A percentile compares a stretch with the other conserved stretches of the same genome.
These are phyloP conservation scores for Geotrichum fermentans DNA, from an alignment of 1,139 yeast genomes.

Conservation along the genomic window DNA sequence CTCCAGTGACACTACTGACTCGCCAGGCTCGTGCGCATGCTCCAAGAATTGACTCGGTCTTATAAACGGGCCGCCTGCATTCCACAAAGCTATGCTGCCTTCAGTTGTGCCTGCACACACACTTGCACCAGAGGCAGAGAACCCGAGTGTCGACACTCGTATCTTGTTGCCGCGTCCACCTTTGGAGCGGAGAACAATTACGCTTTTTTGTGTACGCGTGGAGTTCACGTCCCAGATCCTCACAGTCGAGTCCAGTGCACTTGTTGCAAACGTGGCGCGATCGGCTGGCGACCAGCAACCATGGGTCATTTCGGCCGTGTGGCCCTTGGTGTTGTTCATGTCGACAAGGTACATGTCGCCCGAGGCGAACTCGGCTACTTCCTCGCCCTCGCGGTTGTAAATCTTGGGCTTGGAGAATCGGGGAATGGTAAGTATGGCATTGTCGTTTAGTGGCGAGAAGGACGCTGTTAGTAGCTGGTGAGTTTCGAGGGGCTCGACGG, in stretches of 20 bases:
- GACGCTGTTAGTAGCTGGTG: slow-evolving; percentile 30
- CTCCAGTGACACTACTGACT: slow-evolving; percentile 24
- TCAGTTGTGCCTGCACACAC: slow-evolving; percentile 31
- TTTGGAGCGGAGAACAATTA: slow-evolving; percentile 32
- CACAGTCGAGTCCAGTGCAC: slow-evolving; percentile 36
- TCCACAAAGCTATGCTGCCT: slow-evolving; percentile 35
- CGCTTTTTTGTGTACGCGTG: slow-evolving; percentile 30
- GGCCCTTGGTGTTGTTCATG: slow-evolving; percentile 40
- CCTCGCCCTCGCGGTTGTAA: slow-evolving; percentile 31
- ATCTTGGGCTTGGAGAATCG: slow-evolving; percentile 31
- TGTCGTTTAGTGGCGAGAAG: slow-evolving; percentile 29
- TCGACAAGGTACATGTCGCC: slow-evolving; percentile 41
- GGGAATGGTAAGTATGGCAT: slow-evolving; percentile 31
- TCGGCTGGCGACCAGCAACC: slow-evolving; percentile 36
- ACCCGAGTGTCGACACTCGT: slow-evolving; percentile 25
- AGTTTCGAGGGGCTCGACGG: slow-evolving; percentile 34
- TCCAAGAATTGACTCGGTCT: slow-evolving; percentile 32
- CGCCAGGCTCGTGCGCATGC: slow-evolving; percentile 28
- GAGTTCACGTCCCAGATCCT: slow-evolving; percentile 37
- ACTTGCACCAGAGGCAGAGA: slow-evolving; percentile 24
- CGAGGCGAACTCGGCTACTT: slow-evolving; percentile 30
- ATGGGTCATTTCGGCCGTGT: slow-evolving; percentile 35
- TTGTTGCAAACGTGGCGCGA: slow-evolving; percentile 31
- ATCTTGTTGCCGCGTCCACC: slow-evolving; percentile 27
- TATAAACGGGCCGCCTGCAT: slow-evolving; percentile 30